phyloP scores from a whole-genome alignment of 169 alveolate species.

The Cryptosporidium ubiquitum region DNA sequence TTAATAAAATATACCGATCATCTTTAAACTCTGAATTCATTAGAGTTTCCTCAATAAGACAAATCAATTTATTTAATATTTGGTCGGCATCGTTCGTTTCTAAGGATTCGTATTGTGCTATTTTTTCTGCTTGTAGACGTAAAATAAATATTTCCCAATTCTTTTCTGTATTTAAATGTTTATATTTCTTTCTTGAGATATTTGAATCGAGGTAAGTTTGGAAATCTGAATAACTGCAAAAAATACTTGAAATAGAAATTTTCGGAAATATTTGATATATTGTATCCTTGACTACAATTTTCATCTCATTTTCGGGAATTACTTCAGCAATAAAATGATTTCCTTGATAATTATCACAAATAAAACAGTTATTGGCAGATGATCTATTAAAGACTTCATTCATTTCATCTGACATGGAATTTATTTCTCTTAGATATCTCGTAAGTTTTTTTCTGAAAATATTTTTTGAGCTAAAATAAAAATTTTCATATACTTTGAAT shows the following conservation, averaged over 20 bases:
- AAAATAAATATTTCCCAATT: neutral
- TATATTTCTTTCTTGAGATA: neutral
- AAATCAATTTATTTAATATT: neutral
- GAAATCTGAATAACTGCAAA: constrained; percentile 5
- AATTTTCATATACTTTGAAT: neutral
- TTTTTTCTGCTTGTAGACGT: constrained; percentile 8
- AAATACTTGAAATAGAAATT: neutral
- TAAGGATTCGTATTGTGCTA: neutral
- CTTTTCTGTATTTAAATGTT: neutral
- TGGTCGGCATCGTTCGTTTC: neutral
- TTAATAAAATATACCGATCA: neutral
- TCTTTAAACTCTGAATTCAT: neutral
- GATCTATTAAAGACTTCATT: neutral
- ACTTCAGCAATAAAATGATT: neutral
- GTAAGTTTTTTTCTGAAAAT: constrained; percentile 14
- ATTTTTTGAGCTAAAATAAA: neutral
- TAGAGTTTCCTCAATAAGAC: neutral
- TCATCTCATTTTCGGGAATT: neutral
- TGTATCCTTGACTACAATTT: neutral
- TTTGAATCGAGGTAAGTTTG: neutral
- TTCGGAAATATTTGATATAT: constrained; percentile 5
- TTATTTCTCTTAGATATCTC: neutral
- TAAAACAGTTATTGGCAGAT: neutral
- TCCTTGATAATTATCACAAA: neutral
- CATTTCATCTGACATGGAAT: neutral